These are phyloP conservation scores for Sporothrix brasiliensis DNA, from an alignment of 2,329 filamentous ascomycete species.

Conservation along the genomic window DNA sequence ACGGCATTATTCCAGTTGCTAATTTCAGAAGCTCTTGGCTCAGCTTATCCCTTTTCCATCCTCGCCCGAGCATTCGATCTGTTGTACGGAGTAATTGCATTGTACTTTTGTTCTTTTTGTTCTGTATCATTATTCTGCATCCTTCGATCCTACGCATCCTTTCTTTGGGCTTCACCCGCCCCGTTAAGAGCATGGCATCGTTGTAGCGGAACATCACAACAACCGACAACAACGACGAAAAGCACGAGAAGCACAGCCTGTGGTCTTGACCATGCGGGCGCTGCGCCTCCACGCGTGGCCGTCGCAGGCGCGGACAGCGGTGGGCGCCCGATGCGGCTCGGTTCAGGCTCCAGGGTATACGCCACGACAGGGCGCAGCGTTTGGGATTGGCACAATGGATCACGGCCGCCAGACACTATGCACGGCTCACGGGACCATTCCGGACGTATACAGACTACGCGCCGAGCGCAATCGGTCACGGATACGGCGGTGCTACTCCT, in stretches of 20 bases:
- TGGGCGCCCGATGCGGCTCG: conserved; percentile 12
- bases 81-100: no score
- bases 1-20: neutral
- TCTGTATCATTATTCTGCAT: neutral
- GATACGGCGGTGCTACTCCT: conserved; percentile 6
- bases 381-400: neutral
- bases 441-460: neutral
- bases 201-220: conserved; percentile 27
- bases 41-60: neutral
- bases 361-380: neutral
- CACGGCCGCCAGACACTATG: neutral
- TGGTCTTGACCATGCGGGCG: conserved; percentile 16
- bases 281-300: conserved; percentile 6
- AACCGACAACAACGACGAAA: neutral
- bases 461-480: neutral
- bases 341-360: neutral
- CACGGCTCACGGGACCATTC: neutral
- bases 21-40: conserved; percentile 22
- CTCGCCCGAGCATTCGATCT: no score
- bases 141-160: neutral
- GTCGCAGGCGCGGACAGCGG: conserved; percentile 8
- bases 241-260: no score
- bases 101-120: neutral
- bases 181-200: conserved; percentile 30
- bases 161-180: neutral